phyloP scores from a whole-genome alignment of 345 rosid genomes.

The Brassica rapa region DNA sequence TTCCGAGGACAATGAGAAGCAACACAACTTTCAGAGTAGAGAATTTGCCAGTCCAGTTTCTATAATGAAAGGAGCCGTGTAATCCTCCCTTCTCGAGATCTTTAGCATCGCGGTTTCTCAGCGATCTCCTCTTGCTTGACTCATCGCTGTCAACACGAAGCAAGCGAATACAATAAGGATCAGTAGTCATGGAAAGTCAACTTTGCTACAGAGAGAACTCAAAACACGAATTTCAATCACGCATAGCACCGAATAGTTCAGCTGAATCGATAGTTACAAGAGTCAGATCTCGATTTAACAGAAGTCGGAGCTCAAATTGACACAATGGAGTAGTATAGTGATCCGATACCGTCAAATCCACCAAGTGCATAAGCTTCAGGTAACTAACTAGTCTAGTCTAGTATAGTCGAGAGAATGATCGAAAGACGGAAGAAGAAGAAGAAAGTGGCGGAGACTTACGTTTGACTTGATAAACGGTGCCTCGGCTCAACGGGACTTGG shows the following conservation, averaged over 20 bases:
- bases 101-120: slow-evolving; percentile 53
- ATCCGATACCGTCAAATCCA: slow-evolving; percentile 11
- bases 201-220: background rate
- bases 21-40: slow-evolving; percentile 57
- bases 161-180: background rate
- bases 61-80: slow-evolving; percentile 55
- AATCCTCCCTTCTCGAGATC: slow-evolving; percentile 69
- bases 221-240: background rate
- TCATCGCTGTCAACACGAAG: slow-evolving; percentile 53
- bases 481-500: slow-evolving; percentile 58
- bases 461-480: slow-evolving; percentile 55
- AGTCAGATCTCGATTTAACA: slow-evolving; percentile 14
- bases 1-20: slow-evolving; percentile 59
- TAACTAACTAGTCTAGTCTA: background rate
- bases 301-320: background rate
- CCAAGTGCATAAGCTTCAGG: background rate
- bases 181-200: slow-evolving; percentile 9
- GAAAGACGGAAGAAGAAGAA: slow-evolving; percentile 7
- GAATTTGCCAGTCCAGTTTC: slow-evolving; percentile 62
- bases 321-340: background rate
- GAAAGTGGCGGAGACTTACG: slow-evolving; percentile 43
- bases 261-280: background rate
- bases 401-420: background rate
- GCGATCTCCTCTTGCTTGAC: slow-evolving; percentile 49
- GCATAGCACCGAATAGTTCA: no score